Percentiles rank a stretch among this genome's conserved stretches.
phyloP scores from a whole-genome alignment of 768 basidiomycete species.

The Amanita pseudoporphyria region DNA sequence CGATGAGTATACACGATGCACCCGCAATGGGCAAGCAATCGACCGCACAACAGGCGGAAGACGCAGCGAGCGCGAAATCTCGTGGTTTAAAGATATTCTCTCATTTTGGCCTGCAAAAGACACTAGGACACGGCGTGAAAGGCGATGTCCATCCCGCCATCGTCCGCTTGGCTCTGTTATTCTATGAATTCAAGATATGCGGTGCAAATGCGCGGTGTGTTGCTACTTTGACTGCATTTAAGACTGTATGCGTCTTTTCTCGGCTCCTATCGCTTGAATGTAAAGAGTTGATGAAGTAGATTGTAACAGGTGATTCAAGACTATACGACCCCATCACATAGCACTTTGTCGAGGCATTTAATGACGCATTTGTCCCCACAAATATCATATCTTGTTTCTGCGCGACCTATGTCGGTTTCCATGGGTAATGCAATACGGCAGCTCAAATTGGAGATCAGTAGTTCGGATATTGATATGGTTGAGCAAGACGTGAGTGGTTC shows the following conservation, averaged over 20 bases:
- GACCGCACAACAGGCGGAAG: constrained; percentile 15
- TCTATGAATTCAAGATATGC: constrained; percentile 85
- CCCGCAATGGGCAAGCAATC: background rate
- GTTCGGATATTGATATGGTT: constrained; percentile 84
- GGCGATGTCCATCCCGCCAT: constrained; percentile 90
- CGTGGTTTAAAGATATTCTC: constrained; percentile 77
- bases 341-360: constrained; percentile 81
- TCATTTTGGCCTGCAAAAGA: constrained; percentile 74
- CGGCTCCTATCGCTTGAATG: constrained; percentile 8
- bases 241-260: constrained; percentile 51
- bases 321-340: constrained; percentile 80
- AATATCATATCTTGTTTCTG: constrained; percentile 82
- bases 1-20: background rate
- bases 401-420: constrained; percentile 84
- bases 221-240: constrained; percentile 84
- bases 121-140: constrained; percentile 43
- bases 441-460: constrained; percentile 91
- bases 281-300: constrained; percentile 3
- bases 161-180: constrained; percentile 78
- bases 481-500: constrained; percentile 73
- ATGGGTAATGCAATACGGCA: constrained; percentile 94
- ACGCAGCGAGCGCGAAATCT: constrained; percentile 30
- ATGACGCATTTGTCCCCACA: constrained; percentile 90
- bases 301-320: constrained; percentile 73
- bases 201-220: constrained; percentile 96